Evolutionary conservation across 306 rosid genomes (phyloP).

Genomic region (Adenanthera pavonina): DNA sequence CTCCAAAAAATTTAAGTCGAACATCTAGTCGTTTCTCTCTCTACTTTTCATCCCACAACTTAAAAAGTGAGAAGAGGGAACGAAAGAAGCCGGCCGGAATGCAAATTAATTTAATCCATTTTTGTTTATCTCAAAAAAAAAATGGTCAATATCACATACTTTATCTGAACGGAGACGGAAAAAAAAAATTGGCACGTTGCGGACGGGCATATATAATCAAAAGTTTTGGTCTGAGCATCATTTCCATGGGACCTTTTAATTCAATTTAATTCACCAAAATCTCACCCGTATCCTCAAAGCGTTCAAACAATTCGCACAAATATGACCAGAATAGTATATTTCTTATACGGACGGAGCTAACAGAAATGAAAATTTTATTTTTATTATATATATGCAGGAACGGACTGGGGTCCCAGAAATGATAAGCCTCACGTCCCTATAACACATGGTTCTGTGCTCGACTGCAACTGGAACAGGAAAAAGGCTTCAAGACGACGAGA

Average conservation of each 20-base stretch:
- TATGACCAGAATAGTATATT: background rate
- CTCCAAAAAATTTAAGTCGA: no score
- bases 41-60: no score
- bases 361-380: background rate
- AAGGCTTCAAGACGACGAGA: conserved; percentile 22
- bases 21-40: no score
- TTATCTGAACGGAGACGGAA: no score
- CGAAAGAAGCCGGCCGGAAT: background rate
- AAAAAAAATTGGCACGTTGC: background rate
- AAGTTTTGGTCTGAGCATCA: background rate
- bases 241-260: conserved; percentile 21
- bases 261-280: conserved; percentile 3
- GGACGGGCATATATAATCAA: background rate
- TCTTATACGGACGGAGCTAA: no score
- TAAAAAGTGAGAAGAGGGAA: no score
- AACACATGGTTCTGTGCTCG: conserved; percentile 36
- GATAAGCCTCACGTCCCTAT: conserved; percentile 33
- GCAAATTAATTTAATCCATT: no score
- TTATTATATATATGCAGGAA: background rate
- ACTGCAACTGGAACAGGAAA: conserved; percentile 29
- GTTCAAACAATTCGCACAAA: conserved; percentile 38
- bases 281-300: background rate
- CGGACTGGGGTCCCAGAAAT: conserved; percentile 33
- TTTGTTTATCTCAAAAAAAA: no score
- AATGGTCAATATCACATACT: no score